Evolutionary conservation across 2,329 filamentous ascomycete species (phyloP).

Genomic region (Talaromyces sp.): DNA sequence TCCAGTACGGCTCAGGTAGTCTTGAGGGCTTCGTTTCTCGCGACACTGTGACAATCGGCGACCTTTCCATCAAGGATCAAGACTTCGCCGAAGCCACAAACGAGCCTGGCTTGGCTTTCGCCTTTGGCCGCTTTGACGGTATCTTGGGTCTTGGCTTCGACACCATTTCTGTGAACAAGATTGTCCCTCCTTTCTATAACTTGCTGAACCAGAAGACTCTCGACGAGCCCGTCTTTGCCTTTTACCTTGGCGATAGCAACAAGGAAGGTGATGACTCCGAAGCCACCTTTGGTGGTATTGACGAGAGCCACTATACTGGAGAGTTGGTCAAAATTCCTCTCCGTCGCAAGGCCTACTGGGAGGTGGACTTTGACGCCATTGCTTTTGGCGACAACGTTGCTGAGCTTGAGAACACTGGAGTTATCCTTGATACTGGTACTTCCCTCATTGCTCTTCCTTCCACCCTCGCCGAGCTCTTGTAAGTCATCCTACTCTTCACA

Average conservation of each 20-base stretch:
- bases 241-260: constrained; percentile 81
- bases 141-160: constrained; percentile 94
- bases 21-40: constrained; percentile 91
- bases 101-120: constrained; percentile 95
- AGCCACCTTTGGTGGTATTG: constrained; percentile 83
- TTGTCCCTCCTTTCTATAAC: constrained; percentile 93
- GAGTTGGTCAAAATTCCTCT: constrained; percentile 91
- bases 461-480: constrained; percentile 85
- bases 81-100: constrained; percentile 94
- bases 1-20: constrained; percentile 91
- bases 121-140: constrained; percentile 95
- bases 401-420: constrained; percentile 89
- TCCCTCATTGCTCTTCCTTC: constrained; percentile 93
- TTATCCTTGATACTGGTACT: constrained; percentile 96
- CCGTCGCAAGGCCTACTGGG: constrained; percentile 99
- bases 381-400: constrained; percentile 81
- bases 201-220: constrained; percentile 86
- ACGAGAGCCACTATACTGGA: constrained; percentile 76
- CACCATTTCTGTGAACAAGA: constrained; percentile 93
- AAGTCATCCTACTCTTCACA: constrained; percentile 31
- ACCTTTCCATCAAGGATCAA: constrained; percentile 82
- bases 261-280: constrained; percentile 73
- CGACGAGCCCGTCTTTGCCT: constrained; percentile 90
- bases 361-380: constrained; percentile 93
- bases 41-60: constrained; percentile 81